Base-by-base conservation (phyloP, 2,329 filamentous ascomycete species). In the Aspergillus ibericus region DNA sequence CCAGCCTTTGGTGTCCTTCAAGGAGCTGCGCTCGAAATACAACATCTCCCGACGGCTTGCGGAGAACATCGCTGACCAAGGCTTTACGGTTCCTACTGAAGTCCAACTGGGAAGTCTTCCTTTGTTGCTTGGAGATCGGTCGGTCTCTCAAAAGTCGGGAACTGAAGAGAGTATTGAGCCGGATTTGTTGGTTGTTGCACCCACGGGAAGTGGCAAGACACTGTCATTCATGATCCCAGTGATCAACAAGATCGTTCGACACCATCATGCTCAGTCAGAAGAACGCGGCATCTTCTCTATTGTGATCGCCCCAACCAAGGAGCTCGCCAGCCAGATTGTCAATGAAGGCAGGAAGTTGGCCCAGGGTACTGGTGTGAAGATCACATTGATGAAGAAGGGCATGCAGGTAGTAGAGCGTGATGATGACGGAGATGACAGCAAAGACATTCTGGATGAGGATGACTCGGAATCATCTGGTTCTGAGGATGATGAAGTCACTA, bases 131-230 rank as follows among this genome's bases (percentile, higher is more conserved):
- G 61, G 78, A 74, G 56, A 83, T 49, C 59, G 57, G 8, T 59
- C 83, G 0, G 75, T 86, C 29, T 60, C 70, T n/a, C 68, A 72
- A 44, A 66, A 73, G 18, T 70, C 71, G 12, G 72, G 71, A 18
- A 27, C 58, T 35, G 61, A 61, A 4, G 75, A 66, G 2, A 61
- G 57, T 56, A 58, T 66, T 20, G 78, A 80, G 12, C 80, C 93
- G 4, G 88, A 99, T 78, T 85, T 99, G 38, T 76, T 99, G 62
- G 91, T 91, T 0, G 87, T 98, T 44, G 95, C 95, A 3, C 95
- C 95, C 1, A 99, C 95, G 0, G 95, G 95, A 22, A 98, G 93
- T 73, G 95, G 95, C 46, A 99, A 99, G 81, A 99, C 95, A 0
- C 80, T 99, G 63, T 92, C 92, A 16, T 99, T 97, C 69, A 77